phyloP scores from a whole-genome alignment of 768 basidiomycete genomes.

The Strobilomyces dryophilus region DNA sequence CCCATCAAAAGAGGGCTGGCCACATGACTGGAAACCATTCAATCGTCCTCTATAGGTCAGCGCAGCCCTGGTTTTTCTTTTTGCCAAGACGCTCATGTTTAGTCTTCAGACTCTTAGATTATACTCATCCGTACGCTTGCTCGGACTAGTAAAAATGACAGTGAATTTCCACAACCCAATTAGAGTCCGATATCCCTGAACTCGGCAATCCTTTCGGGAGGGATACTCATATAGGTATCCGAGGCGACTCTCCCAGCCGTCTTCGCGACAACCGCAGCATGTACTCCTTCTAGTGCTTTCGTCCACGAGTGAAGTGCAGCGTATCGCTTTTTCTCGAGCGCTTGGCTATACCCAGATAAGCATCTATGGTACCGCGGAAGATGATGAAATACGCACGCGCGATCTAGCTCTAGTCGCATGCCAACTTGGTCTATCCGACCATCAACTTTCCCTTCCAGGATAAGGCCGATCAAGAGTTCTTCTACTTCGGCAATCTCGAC shows the following conservation, averaged over 20 bases:
- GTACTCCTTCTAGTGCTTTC: conserved; percentile 71
- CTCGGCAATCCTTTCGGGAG: conserved; percentile 30
- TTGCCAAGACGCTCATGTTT: neutral
- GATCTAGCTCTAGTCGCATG: conserved; percentile 86
- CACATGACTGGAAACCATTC: conserved; percentile 78
- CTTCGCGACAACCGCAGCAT: conserved; percentile 72
- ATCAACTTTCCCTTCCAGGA: conserved; percentile 95
- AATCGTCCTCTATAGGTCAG: conserved; percentile 41
- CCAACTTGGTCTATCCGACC: conserved; percentile 96
- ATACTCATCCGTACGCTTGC: neutral
- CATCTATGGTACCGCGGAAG: neutral
- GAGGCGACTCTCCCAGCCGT: conserved; percentile 40
- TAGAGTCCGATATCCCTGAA: conserved; percentile 28
- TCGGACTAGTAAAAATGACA: neutral
- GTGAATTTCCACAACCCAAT: conserved; percentile 9
- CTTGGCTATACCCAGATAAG: conserved; percentile 55
- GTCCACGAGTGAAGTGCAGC: conserved; percentile 80
- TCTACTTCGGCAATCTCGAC: conserved; percentile 91
- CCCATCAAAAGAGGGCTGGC: conserved; percentile 77
- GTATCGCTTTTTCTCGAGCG: conserved; percentile 83
- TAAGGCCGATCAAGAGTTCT: conserved; percentile 87
- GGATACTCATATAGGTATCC: conserved; percentile 33
- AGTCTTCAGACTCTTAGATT: neutral
- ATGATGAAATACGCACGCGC: conserved; percentile 50
- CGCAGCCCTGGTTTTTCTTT: neutral